Evolutionary conservation across 768 basidiomycete species (phyloP).

Genomic region (Mycena amicta): DNA sequence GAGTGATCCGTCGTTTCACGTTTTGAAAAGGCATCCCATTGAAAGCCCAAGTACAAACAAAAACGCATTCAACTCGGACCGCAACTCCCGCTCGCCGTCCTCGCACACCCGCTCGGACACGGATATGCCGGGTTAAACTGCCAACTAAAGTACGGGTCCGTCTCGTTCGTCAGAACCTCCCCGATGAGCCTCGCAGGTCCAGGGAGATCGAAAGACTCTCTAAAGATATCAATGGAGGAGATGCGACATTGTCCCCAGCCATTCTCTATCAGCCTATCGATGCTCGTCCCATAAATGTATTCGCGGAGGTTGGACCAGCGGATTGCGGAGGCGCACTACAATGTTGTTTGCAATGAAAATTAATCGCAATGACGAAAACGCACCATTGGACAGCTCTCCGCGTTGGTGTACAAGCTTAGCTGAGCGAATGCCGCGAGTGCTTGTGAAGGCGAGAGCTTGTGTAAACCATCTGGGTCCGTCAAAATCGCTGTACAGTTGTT

Average conservation of each 20-base stretch:
- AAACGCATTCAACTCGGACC: too few relatives aligned
- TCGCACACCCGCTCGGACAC: constrained; percentile 20
- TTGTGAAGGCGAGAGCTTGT: too few relatives aligned
- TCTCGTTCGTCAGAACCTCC: constrained; percentile 23
- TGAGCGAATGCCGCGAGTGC: too few relatives aligned
- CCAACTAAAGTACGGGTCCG: constrained; percentile 20
- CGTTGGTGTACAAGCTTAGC: too few relatives aligned
- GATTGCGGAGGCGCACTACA: constrained; percentile 24
- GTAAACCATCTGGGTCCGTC: too few relatives aligned
- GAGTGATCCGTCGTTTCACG: too few relatives aligned
- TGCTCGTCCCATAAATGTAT: constrained; percentile 24
- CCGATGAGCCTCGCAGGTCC: constrained; percentile 16
- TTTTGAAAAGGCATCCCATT: too few relatives aligned
- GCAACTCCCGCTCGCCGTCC: constrained; percentile 1
- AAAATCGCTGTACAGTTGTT: too few relatives aligned
- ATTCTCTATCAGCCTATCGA: constrained; percentile 14
- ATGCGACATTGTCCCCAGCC: constrained; percentile 24
- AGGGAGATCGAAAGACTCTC: constrained; percentile 18
- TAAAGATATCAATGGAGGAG: constrained; percentile 16
- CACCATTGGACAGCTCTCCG: constrained; percentile 24
- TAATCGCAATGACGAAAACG: too few relatives aligned
- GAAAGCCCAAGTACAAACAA: too few relatives aligned
- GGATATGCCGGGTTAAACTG: constrained; percentile 20
- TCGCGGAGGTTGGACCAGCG: constrained; percentile 23
- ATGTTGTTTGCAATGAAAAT: neutral